phyloP scores from a whole-genome alignment of 345 rosid species.

The Dipteronia dyeriana region DNA sequence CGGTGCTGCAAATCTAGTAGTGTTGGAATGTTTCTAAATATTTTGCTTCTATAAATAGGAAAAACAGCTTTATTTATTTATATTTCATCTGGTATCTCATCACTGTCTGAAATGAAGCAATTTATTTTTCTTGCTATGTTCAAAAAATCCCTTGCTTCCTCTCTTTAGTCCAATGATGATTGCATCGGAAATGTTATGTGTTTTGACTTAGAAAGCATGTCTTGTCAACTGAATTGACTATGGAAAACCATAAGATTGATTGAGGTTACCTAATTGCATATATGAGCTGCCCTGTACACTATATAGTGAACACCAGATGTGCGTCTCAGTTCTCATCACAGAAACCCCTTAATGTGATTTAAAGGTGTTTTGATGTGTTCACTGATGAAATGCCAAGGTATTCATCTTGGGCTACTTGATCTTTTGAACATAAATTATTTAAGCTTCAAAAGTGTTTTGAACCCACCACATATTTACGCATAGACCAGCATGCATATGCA shows the following conservation, averaged over 20 bases:
- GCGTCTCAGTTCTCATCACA: not conserved
- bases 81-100: not conserved
- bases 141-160: not conserved
- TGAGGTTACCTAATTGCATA: not conserved
- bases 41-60: not conserved
- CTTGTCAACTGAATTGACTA: not conserved
- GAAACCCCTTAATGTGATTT: not conserved
- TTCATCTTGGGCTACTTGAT: not conserved
- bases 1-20: not conserved
- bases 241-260: not conserved
- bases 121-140: not conserved
- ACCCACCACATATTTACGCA: not conserved
- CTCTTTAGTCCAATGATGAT: not conserved
- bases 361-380: not conserved
- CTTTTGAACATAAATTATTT: not conserved
- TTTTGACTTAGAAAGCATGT: not conserved
- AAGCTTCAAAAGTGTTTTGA: not conserved
- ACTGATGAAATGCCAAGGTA: not conserved
- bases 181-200: not conserved
- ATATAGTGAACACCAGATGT: not conserved
- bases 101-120: not conserved
- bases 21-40: not conserved
- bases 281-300: not conserved
- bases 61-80: not conserved
- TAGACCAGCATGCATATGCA: not conserved